Conservation (phyloP, 176 grass and related monocot species). For the Aegilops bicornis region DNA sequence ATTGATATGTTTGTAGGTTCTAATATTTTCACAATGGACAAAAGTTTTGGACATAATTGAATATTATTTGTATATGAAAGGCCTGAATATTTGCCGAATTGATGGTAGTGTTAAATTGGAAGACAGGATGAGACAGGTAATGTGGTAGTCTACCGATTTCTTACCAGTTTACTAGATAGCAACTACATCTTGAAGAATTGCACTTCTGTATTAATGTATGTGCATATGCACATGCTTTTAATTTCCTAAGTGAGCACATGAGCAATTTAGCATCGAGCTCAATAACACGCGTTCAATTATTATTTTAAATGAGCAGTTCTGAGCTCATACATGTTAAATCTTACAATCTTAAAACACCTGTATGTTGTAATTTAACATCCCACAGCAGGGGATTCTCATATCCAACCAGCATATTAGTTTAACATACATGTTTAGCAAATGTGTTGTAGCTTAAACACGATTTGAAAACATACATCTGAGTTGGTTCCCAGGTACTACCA, state of each 20-base stretch:
- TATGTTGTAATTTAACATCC: background rate
- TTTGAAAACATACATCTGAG: background rate
- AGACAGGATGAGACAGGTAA: slow-evolving; percentile 81
- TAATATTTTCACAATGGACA: slow-evolving; percentile 98
- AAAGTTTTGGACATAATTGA: slow-evolving; percentile 90
- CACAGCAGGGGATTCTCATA: background rate
- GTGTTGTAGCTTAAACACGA: background rate
- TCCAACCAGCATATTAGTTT: background rate
- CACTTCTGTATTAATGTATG: background rate
- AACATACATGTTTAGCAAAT: slow-evolving; percentile 4
- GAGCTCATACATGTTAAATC: background rate
- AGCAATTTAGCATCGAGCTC: background rate
- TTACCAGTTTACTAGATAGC: slow-evolving; percentile 13
- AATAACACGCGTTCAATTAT: background rate
- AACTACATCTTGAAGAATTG: background rate
- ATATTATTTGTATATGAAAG: slow-evolving; percentile 74
- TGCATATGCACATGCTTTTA: background rate
- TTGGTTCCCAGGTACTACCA: background rate
- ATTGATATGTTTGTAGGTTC: slow-evolving; percentile 53
- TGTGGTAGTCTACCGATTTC: slow-evolving; percentile 1
- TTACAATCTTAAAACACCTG: background rate
- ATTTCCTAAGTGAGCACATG: background rate
- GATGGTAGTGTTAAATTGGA: slow-evolving; percentile 79
- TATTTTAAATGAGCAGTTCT: background rate
- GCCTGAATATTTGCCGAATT: slow-evolving; percentile 76